Base-by-base conservation (phyloP, 805 yeast genomes). In the Candida taoyuanica region DNA sequence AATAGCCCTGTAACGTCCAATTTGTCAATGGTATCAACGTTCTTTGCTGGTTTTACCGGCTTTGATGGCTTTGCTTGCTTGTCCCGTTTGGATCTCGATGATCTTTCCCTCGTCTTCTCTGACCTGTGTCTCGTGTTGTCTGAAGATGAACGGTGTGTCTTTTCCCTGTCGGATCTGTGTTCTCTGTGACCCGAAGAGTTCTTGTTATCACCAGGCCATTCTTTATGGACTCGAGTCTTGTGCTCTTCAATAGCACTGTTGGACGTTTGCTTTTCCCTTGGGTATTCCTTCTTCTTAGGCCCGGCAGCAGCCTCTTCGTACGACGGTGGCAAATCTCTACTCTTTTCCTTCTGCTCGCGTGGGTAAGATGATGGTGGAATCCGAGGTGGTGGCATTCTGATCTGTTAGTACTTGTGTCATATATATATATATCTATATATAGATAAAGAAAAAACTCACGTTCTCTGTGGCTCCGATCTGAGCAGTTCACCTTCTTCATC, bases 1-100 rank as follows among this genome's bases (percentile, higher is more conserved):
- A 85, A 89, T 45, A 89, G 73, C 1, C 96, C 97, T 11, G 97
- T 89, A 33, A 91, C 98, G 61, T 93, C 98, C 54, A 93, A 71
- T 62, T 85, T 85, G 65, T 93, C 98, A 51, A 93, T 93, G 4
- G 94, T 86, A 56, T 91, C 98, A 39, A 89, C 80, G 50, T 88
- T 85, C 51, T 80, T 78, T 12, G 88, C 73, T 49, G 76, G 60
- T 69, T 53, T n/a, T n/a, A n/a, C n/a, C n/a, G n/a, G n/a, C n/a
- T n/a, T n/a, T 12, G 88, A 73, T 49, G 76, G 60, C 69, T 53
- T 65, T 65, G 55, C 65, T 68, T 41, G 70, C 60, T 46, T 64
- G 5, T 29, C 32, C 32, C 18, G n/a, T 25, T 13, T n/a, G 5
- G 31, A 18, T 13, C 30, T 17, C 8, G 30, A 28, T 9, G 30